Base-by-base conservation (phyloP, 495 filamentous ascomycete species). In the Penicillium herquei region DNA sequence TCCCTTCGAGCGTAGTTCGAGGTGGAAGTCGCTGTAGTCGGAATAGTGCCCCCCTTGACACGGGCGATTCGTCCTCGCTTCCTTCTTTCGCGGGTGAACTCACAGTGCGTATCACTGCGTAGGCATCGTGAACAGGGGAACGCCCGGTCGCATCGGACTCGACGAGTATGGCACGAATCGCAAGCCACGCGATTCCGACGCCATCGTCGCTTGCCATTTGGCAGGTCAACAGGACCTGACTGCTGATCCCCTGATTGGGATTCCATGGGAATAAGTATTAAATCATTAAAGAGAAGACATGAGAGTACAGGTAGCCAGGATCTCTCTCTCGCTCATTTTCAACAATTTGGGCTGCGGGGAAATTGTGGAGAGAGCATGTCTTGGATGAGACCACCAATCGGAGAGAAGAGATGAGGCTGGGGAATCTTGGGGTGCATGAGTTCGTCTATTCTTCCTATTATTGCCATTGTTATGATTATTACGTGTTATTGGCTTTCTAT, bases 61-160 rank as follows among this genome's bases (percentile, higher is more conserved):
- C 75, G 72, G 14, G 75, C 71, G 41, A 78, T 76, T 30, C 75
- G 73, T 7, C 75, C 75, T 57, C 75, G 63, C 55, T 78, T 78
- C 8, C 75, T 68, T 14, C 71, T 70, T 55, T 78, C 75, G 13
- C 75, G 68, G 6, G 75, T 78, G 34, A 78, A 75, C 61, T 77
- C 70, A 50, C 75, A 78, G 30, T 58, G 68, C 18, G 68, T 72
- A 6, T 76, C 71, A 57, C 74, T 74, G 31, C 74, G 71, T 12
- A 76, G 64, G 35, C 75, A 78, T 52, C 75, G 67, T 16, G 74
- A 75, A 50, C 75, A 78, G 11, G 75, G 75, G 42, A 78, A 78
- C 3, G 73, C 74, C 14, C 75, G 74, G 57, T 78, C 75, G 66
- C 75, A 78, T 59, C 74, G 69, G n/a, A 78, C 75, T 11, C 75